Evolutionary conservation across 176 grass and related monocot species (phyloP).

Genomic region (Zizania latifolia): DNA sequence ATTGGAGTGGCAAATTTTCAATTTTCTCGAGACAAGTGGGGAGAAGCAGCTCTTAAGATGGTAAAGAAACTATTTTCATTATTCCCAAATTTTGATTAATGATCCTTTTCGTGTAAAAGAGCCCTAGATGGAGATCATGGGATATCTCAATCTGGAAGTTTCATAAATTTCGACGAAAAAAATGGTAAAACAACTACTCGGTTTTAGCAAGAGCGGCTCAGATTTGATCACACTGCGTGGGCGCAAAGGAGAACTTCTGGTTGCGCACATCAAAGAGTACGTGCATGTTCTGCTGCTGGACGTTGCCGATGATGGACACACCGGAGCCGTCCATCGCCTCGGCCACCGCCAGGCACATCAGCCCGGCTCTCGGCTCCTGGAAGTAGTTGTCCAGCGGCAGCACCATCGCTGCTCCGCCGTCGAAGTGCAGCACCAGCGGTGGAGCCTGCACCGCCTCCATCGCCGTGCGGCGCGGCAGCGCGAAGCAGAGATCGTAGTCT

Average conservation of each 20-base stretch:
- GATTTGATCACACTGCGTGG: conserved; percentile 34
- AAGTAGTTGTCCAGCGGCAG: conserved; percentile 51
- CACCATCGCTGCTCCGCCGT: conserved; percentile 35
- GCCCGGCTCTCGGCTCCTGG: conserved; percentile 22
- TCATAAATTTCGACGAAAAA: no score
- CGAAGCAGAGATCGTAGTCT: conserved; percentile 49
- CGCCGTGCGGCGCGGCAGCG: not conserved
- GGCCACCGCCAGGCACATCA: conserved; percentile 44
- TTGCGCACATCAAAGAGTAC: conserved; percentile 37
- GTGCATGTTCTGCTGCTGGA: conserved; percentile 62
- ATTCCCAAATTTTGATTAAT: no score
- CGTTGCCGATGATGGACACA: conserved; percentile 48
- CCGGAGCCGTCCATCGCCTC: not conserved
- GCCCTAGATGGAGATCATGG: no score
- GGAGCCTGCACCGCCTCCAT: conserved; percentile 21
- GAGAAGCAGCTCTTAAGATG: no score
- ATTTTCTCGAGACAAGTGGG: no score
- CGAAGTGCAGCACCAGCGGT: conserved; percentile 54
- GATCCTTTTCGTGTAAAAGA: no score
- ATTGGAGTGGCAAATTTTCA: no score
- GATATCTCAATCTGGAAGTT: no score
- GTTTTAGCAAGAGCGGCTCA: not conserved
- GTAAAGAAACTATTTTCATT: no score
- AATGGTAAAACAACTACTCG: not conserved
- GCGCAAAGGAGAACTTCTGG: conserved; percentile 38